Evolutionary conservation across 371 early-diverging fungal genomes (phyloP), one percentile per base, ranked within the genome.

Genomic region (Mucor lusitanicus): DNA sequence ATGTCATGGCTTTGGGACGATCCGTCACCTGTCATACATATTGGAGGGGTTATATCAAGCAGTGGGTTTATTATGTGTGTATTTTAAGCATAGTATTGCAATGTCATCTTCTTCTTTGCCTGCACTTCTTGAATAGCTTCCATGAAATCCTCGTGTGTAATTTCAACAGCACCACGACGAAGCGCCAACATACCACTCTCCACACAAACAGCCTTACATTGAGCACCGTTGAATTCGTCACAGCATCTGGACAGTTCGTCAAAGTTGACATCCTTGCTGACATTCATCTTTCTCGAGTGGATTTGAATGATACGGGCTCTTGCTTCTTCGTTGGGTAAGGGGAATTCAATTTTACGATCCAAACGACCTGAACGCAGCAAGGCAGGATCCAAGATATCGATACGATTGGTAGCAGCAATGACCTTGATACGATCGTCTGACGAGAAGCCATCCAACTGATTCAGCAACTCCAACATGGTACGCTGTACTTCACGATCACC

Each of bases 371-470:
- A 97, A 62, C 99, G 94, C 27, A 99, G 83, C 68, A 99, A 87
- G 15, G 99, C 99, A 39, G 99, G 99, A 80, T 99, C 99, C 46
- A 99, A 83, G 75, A 98, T 99, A 86, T 99, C 99, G 56, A 99
- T 96, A 76, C 99, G 95, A 80, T 99, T 99, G 39, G 99, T 99
- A 30, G 99, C 99, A n/a, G 99, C 99, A 87, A 99, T 99, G 28
- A 99, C 97, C 90, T 99, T 99, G 77, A 99, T 98, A 59, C 97
- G 88, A 59, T 98, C 96, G 68, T 96, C 95, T 61, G 92, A 91
- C 66, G 93, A 90, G 76, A 99, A 99, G 33, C 99, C 99, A 74
- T 99, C 99, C 61, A 99, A 84, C 85, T 99, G 99, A 82, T 99
- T 99, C 65, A 99, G 78, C 8, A 99, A 88, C 85, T 99, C 99